A percentile compares a stretch with the other conserved stretches of the same genome.
Conservation (phyloP, 345 rosid genomes). For the Camelina sativa region DNA sequence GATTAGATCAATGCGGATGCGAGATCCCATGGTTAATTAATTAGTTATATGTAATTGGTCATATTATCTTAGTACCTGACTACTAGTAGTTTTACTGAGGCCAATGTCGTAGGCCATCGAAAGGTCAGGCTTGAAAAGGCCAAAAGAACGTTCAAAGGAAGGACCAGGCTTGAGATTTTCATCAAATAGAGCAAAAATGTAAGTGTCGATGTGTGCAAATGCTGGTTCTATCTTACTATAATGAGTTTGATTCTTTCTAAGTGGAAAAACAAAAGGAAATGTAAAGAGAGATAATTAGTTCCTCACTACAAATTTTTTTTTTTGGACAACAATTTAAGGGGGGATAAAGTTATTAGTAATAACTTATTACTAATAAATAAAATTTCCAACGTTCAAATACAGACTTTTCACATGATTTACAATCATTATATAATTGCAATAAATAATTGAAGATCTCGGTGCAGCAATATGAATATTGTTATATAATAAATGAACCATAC, state of each 20-base stretch:
- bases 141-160: constrained; percentile 70
- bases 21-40: background rate
- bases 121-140: constrained; percentile 74
- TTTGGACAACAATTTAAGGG: background rate
- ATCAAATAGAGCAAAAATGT: constrained; percentile 83
- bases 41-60: background rate
- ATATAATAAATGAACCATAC: constrained; percentile 7
- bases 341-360: background rate
- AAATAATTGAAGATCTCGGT: constrained; percentile 40
- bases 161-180: constrained; percentile 84
- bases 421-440: background rate
- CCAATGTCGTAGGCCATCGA: constrained; percentile 69
- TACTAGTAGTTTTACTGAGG: constrained; percentile 51
- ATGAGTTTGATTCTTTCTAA: background rate
- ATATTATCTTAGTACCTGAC: constrained; percentile 38
- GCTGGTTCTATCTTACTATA: background rate
- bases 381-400: constrained; percentile 2
- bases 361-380: background rate
- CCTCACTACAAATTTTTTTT: background rate
- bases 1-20: background rate
- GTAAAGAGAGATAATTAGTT: background rate
- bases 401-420: constrained; percentile 19
- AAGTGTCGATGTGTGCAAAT: constrained; percentile 57
- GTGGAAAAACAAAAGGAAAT: no score
- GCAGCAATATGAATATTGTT: background rate